phyloP scores from a whole-genome alignment of 2,329 filamentous ascomycete species.

The Alternaria metachromatica region DNA sequence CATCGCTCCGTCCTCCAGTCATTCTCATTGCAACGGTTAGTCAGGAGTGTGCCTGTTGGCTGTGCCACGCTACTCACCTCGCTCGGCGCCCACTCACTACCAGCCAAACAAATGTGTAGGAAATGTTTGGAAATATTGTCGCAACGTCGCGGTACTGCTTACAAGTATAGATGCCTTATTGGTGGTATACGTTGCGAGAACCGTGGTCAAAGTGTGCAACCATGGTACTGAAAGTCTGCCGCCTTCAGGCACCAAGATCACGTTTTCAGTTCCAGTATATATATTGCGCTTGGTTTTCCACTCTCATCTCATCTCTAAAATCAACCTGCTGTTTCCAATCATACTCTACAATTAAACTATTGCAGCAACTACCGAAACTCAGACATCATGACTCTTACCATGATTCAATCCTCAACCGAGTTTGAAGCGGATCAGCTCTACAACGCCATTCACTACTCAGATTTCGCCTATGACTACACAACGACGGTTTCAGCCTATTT shows the following conservation, averaged over 20 bases:
- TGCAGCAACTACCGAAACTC: not conserved
- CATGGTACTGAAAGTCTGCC: not conserved
- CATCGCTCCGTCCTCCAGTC: not conserved
- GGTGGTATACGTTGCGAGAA: not conserved
- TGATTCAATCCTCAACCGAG: not conserved
- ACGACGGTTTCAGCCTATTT: not conserved
- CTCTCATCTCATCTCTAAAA: not conserved
- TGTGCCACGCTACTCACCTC: not conserved
- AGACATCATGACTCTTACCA: not conserved
- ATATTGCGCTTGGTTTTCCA: not conserved
- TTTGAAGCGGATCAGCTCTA: not conserved
- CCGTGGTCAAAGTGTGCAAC: not conserved
- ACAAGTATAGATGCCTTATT: not conserved
- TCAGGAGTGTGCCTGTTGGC: not conserved
- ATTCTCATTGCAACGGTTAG: not conserved
- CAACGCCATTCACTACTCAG: not conserved
- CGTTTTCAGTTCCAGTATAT: not conserved
- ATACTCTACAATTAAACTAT: not conserved
- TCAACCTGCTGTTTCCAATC: not conserved
- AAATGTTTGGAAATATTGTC: not conserved
- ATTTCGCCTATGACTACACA: not conserved
- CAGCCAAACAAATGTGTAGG: not conserved
- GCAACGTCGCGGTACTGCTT: not conserved
- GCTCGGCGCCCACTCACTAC: not conserved
- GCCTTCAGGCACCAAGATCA: not conserved